These are phyloP conservation scores for Nectriaceae sp. DNA, from an alignment of 2,329 filamentous ascomycete species.

Conservation along the genomic window DNA sequence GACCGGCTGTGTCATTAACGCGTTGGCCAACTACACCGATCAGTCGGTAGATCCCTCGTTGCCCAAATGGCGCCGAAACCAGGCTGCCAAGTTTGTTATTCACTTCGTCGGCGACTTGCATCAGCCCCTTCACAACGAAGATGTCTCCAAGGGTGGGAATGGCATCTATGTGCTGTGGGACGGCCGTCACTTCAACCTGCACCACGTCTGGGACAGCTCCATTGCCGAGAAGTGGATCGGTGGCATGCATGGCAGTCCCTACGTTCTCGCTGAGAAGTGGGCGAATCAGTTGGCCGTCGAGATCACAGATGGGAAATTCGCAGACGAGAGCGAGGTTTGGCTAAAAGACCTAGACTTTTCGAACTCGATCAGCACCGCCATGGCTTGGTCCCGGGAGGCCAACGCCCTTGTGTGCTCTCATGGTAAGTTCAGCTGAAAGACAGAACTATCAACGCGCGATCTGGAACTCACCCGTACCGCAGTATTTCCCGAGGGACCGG, in stretches of 20 bases:
- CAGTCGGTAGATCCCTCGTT: constrained; percentile 52
- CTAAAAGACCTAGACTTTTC: constrained; percentile 56
- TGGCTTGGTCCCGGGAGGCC: constrained; percentile 65
- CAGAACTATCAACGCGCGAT: background rate
- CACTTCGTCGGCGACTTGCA: constrained; percentile 73
- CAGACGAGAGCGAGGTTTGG: constrained; percentile 53
- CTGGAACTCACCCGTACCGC: constrained; percentile 20
- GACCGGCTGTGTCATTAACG: constrained; percentile 62
- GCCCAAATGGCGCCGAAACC: constrained; percentile 47
- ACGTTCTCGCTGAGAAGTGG: constrained; percentile 55
- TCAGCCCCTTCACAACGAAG: constrained; percentile 67
- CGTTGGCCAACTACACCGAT: constrained; percentile 61
- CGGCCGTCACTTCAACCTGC: constrained; percentile 61
- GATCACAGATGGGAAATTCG: constrained; percentile 59
- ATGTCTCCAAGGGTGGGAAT: constrained; percentile 67
- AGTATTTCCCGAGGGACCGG: constrained; percentile 64
- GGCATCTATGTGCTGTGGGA: constrained; percentile 66
- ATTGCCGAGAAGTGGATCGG: constrained; percentile 68
- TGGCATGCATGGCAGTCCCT: constrained; percentile 51
- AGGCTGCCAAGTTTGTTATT: constrained; percentile 67
- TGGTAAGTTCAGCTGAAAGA: constrained; percentile 43
- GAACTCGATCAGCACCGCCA: constrained; percentile 55
- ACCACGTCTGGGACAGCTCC: constrained; percentile 72
- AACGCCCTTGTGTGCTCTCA: constrained; percentile 64
- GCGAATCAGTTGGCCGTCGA: constrained; percentile 55